Evolutionary conservation across 208 protist genomes (phyloP), one percentile per base, ranked within the genome.

Genomic region (Novymonas esmeraldas): DNA sequence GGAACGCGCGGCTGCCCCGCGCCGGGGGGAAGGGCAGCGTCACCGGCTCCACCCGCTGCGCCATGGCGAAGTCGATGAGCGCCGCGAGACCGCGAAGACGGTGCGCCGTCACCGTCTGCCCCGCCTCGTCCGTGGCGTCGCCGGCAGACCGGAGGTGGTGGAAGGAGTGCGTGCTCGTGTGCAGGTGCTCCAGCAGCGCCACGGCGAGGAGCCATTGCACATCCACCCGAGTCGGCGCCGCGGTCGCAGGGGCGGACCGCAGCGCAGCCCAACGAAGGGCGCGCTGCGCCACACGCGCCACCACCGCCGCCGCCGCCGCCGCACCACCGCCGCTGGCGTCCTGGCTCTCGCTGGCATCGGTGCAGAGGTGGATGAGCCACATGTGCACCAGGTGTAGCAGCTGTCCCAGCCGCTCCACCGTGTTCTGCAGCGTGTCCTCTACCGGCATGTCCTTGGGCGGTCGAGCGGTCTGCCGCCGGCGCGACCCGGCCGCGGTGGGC

Each of bases 371-470:
- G 6, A 54, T 24, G 18, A 80, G 33, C 42, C 49, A 71, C n/a
- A 58, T 61, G 46, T 68, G 55, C 13, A 63, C 41, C 3, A 84
- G 68, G 45, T 81, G 68, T 42, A 81, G 63, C 65, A 71, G 62
- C 36, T 73, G 38, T 3, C 50, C 61, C 6, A 78, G 65, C 3
- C 67, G 70, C 24, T 78, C 48, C 10, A 81, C 61, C 33, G 67
- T 69, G 42, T 64, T 73, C 14, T 64, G 22, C 50, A 81, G 51
- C 13, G 76, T 78, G 49, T 71, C 70, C 16, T 55, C n/a, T 42
- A 73, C 70, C n/a, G 13, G n/a, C 7, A 58, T 20, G 52, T 65
- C 67, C 24, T 24, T 34, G 24, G 41, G 18, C 3, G 38, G 22
- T n/a, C 33, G 13, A 45, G 36, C 28, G 5, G 34, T 2, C 46